phyloP scores from a whole-genome alignment of 371 early-diverging fungal genomes.

The Mucor piriformis region DNA sequence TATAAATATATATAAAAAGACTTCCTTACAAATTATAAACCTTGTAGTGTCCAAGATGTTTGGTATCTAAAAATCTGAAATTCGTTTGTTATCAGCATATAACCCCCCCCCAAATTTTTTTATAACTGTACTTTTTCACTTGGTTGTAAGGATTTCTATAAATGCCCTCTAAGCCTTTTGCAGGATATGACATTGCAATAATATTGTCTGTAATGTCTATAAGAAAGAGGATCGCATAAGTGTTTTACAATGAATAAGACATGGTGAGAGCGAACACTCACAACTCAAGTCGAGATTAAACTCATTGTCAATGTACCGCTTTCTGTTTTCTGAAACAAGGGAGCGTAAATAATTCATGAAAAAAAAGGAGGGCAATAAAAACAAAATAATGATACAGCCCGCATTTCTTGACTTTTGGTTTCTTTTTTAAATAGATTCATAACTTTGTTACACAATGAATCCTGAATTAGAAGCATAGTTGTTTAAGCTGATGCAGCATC shows the following conservation, averaged over 20 bases:
- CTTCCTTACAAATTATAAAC: slow-evolving; percentile 77
- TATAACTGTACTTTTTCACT: slow-evolving; percentile 58
- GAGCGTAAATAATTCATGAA: slow-evolving; percentile 37
- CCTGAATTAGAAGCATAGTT: too few relatives aligned
- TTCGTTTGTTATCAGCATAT: too few relatives aligned
- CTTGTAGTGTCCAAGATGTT: slow-evolving; percentile 63
- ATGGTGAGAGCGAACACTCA: slow-evolving; percentile 24
- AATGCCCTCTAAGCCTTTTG: slow-evolving; percentile 62
- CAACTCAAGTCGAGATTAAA: slow-evolving; percentile 71
- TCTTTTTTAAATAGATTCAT: background rate
- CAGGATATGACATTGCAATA: slow-evolving; percentile 76
- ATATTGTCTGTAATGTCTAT: slow-evolving; percentile 66
- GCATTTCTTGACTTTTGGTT: background rate
- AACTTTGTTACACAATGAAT: too few relatives aligned
- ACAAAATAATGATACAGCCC: too few relatives aligned
- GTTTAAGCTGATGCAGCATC: too few relatives aligned
- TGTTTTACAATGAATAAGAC: too few relatives aligned
- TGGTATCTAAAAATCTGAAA: slow-evolving; percentile 61
- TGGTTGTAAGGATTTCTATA: slow-evolving; percentile 65
- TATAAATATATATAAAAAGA: background rate
- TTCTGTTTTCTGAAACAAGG: slow-evolving; percentile 56
- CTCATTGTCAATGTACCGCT: slow-evolving; percentile 52
- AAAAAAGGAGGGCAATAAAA: background rate
- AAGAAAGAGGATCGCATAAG: background rate
- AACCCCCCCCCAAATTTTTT: background rate